Evolutionary conservation across 768 basidiomycete genomes (phyloP).

Genomic region (Lactifluus volemus): DNA sequence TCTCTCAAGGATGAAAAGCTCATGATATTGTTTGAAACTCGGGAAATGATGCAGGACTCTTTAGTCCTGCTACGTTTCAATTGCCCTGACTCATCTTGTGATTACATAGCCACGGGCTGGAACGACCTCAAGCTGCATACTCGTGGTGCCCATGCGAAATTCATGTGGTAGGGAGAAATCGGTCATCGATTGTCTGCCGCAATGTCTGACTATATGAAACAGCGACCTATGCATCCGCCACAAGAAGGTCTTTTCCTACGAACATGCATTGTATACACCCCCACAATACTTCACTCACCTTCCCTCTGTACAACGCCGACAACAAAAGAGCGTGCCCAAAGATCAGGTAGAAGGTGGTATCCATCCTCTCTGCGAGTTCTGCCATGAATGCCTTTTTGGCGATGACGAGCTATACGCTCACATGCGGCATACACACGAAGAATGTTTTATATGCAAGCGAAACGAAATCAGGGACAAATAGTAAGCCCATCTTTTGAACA

Average conservation of each 20-base stretch:
- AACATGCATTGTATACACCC: slow-evolving; percentile 76
- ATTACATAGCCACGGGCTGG: slow-evolving; percentile 83
- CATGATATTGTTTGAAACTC: slow-evolving; percentile 77
- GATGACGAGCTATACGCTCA: slow-evolving; percentile 91
- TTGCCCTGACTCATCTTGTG: slow-evolving; percentile 80
- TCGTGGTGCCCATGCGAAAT: slow-evolving; percentile 59
- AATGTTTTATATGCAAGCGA: slow-evolving; percentile 91
- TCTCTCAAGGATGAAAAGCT: slow-evolving; percentile 66
- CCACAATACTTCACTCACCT: slow-evolving; percentile 61
- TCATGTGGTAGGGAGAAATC: slow-evolving; percentile 64
- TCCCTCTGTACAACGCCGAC: slow-evolving; percentile 51
- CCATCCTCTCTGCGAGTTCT: slow-evolving; percentile 82
- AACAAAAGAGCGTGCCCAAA: slow-evolving; percentile 32
- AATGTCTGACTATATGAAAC: not conserved
- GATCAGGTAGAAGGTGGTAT: slow-evolving; percentile 61
- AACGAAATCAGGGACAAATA: slow-evolving; percentile 76
- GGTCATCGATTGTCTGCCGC: too few relatives aligned
- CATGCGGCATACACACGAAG: slow-evolving; percentile 90
- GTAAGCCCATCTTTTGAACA: slow-evolving; percentile 36
- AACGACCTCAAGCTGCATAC: slow-evolving; percentile 81
- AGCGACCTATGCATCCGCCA: slow-evolving; percentile 82
- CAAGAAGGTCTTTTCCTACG: slow-evolving; percentile 95
- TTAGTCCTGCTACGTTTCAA: slow-evolving; percentile 89
- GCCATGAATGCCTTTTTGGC: slow-evolving; percentile 87
- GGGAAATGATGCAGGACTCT: slow-evolving; percentile 93